A percentile compares a stretch with the other conserved stretches of the same genome.
These are phyloP conservation scores for Saturnispora hagleri DNA, from an alignment of 805 yeast genomes.

Conservation along the genomic window DNA sequence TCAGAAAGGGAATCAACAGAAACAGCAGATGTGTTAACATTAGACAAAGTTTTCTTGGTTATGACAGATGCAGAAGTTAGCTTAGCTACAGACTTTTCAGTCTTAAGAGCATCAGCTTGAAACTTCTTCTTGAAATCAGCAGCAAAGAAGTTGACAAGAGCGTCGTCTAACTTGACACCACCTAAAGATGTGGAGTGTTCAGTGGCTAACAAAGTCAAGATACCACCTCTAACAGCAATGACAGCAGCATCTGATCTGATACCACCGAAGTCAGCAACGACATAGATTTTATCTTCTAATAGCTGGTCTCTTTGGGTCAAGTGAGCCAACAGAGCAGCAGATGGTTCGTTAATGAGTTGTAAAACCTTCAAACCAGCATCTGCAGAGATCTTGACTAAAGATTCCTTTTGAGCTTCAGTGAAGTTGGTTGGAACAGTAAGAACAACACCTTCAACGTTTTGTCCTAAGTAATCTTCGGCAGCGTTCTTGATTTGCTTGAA, in stretches of 20 bases:
- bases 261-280: slow-evolving; percentile 96
- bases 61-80: slow-evolving; percentile 72
- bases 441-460: slow-evolving; percentile 70
- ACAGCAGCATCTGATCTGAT: slow-evolving; percentile 93
- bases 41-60: slow-evolving; percentile 86
- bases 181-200: slow-evolving; percentile 77
- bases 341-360: slow-evolving; percentile 87
- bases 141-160: slow-evolving; percentile 75
- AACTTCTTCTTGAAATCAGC: slow-evolving; percentile 89
- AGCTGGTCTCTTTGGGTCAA: slow-evolving; percentile 42
- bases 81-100: slow-evolving; percentile 82
- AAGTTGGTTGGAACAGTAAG: slow-evolving; percentile 87
- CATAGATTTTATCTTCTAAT: slow-evolving; percentile 62
- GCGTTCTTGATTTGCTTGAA: slow-evolving; percentile 72
- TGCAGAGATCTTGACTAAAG: slow-evolving; percentile 50
- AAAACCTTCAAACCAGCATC: slow-evolving; percentile 71
- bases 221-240: slow-evolving; percentile 87
- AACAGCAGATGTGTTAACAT: slow-evolving; percentile 79
- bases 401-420: slow-evolving; percentile 60
- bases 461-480: slow-evolving; percentile 89
- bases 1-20: slow-evolving; percentile 93
- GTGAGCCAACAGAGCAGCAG: slow-evolving; percentile 85
- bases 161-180: slow-evolving; percentile 77
- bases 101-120: slow-evolving; percentile 69
- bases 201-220: slow-evolving; percentile 80